Percentiles rank a stretch among this genome's conserved stretches.
phyloP scores from a whole-genome alignment of 148 eudicot genomes.

The Fallopia convolvulus region DNA sequence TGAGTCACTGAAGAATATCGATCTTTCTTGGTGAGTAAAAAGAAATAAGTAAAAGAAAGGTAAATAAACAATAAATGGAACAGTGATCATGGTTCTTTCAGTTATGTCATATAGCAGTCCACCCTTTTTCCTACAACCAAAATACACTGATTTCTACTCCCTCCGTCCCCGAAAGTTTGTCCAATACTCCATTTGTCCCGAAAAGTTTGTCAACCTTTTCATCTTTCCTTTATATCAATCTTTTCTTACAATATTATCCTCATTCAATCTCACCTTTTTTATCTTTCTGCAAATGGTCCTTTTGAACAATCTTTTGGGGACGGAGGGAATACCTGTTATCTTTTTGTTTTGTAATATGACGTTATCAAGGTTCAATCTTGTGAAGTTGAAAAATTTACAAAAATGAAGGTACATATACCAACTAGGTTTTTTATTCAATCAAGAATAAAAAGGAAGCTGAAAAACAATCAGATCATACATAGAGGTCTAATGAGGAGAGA shows the following conservation, averaged over 20 bases:
- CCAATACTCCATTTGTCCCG: too few relatives aligned
- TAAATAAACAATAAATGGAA: neutral
- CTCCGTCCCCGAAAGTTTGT: too few relatives aligned
- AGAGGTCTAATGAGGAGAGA: neutral
- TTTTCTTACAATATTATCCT: too few relatives aligned
- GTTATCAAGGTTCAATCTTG: neutral
- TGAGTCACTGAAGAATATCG: neutral
- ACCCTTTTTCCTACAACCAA: neutral
- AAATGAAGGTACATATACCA: neutral
- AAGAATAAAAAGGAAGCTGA: neutral
- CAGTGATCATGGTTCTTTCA: neutral
- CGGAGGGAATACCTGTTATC: neutral
- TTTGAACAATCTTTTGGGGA: too few relatives aligned
- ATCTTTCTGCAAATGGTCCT: too few relatives aligned
- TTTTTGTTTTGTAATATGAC: neutral
- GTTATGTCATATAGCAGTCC: neutral
- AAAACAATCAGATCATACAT: neutral
- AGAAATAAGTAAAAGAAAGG: neutral
- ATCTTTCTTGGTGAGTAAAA: neutral
- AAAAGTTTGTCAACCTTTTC: too few relatives aligned
- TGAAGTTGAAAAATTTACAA: neutral
- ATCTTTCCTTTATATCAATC: too few relatives aligned
- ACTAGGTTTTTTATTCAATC: neutral
- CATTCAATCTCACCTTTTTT: too few relatives aligned
- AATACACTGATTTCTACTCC: neutral